Conservation (phyloP, 768 basidiomycete genomes). For the Hygrocybe punicea region DNA sequence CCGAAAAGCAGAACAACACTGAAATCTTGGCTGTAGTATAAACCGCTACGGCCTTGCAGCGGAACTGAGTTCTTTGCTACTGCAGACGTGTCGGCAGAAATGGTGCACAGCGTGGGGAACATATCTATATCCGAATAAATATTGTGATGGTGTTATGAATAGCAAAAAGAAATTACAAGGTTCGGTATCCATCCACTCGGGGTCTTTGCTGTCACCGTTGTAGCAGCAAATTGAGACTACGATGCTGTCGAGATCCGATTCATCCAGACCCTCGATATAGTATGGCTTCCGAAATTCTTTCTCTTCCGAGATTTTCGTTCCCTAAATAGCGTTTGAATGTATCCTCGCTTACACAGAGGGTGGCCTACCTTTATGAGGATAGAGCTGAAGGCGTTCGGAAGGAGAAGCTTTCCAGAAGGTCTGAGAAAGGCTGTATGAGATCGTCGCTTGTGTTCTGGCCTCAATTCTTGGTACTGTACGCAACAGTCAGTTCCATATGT, state of each 20-base stretch:
- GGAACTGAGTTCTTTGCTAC: neutral
- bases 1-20: slow-evolving; percentile 41
- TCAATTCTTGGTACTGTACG: neutral
- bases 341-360: neutral
- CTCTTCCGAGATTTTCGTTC: slow-evolving; percentile 3
- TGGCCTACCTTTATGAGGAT: neutral
- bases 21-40: slow-evolving; percentile 23
- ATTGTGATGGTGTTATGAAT: neutral
- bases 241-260: neutral
- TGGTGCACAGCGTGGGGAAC: slow-evolving; percentile 1
- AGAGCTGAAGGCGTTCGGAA: neutral
- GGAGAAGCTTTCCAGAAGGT: neutral
- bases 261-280: neutral
- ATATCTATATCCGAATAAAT: neutral
- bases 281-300: slow-evolving; percentile 1
- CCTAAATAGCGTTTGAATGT: neutral
- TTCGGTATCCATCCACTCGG: slow-evolving; percentile 3
- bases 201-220: neutral
- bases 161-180: neutral
- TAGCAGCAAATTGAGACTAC: neutral
- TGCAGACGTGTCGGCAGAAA: slow-evolving; percentile 1
- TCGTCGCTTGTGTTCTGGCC: neutral
- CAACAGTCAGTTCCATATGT: slow-evolving; percentile 6
- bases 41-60: neutral
- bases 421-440: neutral